A percentile compares a stretch with the other conserved stretches of the same genome.
Evolutionary conservation across 2,329 filamentous ascomycete genomes (phyloP).

Genomic region (Ceratocystis lukuohia): DNA sequence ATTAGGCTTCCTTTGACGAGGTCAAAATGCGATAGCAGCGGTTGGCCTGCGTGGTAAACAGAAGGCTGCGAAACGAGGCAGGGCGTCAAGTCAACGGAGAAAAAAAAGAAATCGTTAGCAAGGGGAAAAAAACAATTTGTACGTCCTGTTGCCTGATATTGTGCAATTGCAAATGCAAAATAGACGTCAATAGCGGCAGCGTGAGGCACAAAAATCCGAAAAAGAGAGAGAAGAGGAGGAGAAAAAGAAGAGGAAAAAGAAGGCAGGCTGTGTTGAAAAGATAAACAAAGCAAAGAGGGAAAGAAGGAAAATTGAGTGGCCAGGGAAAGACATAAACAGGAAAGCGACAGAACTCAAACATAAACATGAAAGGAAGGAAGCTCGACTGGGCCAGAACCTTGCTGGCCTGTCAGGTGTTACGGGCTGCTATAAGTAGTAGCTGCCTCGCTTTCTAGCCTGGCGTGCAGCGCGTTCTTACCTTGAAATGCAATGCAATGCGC

Average conservation of each 20-base stretch:
- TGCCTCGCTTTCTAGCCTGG: background rate
- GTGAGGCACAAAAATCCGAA: conserved; percentile 11
- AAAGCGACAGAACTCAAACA: background rate
- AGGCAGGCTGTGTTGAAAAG: background rate
- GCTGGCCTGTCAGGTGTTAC: background rate
- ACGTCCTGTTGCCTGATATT: background rate
- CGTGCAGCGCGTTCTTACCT: conserved; percentile 4
- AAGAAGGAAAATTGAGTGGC: conserved; percentile 10
- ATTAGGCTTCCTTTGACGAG: conserved; percentile 6
- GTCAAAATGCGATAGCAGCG: background rate
- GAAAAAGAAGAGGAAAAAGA: conserved; percentile 20
- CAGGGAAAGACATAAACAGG: conserved; percentile 3
- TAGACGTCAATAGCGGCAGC: conserved; percentile 19
- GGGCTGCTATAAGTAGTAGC: conserved; percentile 4
- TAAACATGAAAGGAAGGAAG: background rate
- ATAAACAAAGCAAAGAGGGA: conserved; percentile 6
- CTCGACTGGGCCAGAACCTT: background rate
- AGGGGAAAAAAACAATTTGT: background rate
- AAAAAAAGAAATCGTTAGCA: background rate
- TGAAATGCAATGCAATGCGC: conserved; percentile 7
- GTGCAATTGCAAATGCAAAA: background rate
- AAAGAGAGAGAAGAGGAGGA: conserved; percentile 12
- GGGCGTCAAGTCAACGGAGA: background rate
- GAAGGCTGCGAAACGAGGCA: background rate
- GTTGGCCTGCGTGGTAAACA: background rate